Base-by-base conservation (phyloP, 106 monocot species). In the Ottelia alismoides region DNA sequence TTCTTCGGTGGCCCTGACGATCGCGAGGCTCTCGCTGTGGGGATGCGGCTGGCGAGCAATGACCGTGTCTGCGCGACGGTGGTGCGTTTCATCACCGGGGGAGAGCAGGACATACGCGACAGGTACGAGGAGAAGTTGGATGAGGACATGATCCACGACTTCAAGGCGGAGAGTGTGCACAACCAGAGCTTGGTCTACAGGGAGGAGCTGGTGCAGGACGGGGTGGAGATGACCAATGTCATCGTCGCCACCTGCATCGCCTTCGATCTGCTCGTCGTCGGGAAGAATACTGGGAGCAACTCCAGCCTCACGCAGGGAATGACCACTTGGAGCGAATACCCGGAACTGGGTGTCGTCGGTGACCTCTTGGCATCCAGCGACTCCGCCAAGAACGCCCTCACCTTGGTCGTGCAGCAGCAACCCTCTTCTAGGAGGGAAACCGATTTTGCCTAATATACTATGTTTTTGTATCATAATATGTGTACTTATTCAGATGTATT, bases 1-100 rank as follows among this genome's bases (percentile, higher is more conserved):
- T 90, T 90, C 59, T 11, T 83, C 0, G 89, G 83, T 2, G 89
- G 83, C 1, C 30, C 74, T 1, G 89, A 89, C 45, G 89, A 89
- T 28, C 30, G 89, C 22, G 89, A 89, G 49, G 76, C 83, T 0
- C 62, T 89, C 0, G 67, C 84, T 5, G 53, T 68, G 10, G 74
- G 54, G 22, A 27, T 56, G 58, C 40, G 68, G 26, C 77, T 89
- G 79, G 76, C 71, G 18, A 57, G 57, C 31, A 66, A 70, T 44
- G 53, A 68, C 0, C 11, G 27, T 3, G 27, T 75, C 25, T 30
- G 43, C 3, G 54, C 84, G 4, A 80, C 84, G 0, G 66, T 89
- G 51, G 54, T 89, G 32, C 45, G 77, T 20, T 72, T 88, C 60
- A 49, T 54, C n/a, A n/a, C 32, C 55, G 10, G 12, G 12, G 35